These are phyloP conservation scores for Microascus cirrosus DNA, from an alignment of 2,329 filamentous ascomycete species.

Conservation along the genomic window DNA sequence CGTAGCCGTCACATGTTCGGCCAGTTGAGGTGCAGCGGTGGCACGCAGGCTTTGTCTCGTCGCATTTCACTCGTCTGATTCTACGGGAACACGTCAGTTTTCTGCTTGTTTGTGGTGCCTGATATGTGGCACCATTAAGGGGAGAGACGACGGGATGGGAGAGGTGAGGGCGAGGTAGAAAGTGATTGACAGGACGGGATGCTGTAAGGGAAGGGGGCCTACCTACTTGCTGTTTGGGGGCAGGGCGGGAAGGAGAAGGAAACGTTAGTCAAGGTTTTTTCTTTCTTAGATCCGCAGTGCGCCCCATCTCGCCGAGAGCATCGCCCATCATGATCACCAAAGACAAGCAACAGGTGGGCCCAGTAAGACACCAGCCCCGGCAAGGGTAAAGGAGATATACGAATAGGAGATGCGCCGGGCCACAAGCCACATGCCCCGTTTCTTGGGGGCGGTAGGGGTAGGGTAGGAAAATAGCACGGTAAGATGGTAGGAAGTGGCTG, in stretches of 20 bases:
- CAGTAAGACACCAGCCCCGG: not conserved
- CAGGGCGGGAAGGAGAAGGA: not conserved
- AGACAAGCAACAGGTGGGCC: not conserved
- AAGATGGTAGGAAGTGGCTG: not conserved
- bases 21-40: conserved; percentile 20
- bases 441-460: no score
- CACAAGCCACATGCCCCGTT: no score
- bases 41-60: conserved; percentile 21
- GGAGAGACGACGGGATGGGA: not conserved
- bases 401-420: not conserved
- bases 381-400: not conserved
- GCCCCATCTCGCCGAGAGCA: not conserved
- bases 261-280: not conserved
- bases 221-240: conserved; percentile 21
- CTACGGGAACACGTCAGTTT: conserved; percentile 8
- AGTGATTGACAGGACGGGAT: not conserved
- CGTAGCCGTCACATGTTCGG: conserved; percentile 24
- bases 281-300: not conserved
- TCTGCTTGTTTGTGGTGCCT: not conserved
- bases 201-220: not conserved
- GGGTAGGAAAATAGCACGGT: not conserved
- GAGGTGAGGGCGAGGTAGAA: not conserved
- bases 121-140: not conserved
- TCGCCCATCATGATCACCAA: not conserved
- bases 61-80: conserved; percentile 23